Evolutionary conservation across 495 filamentous ascomycete genomes (phyloP).

Genomic region (Hypoxylon perforatum): DNA sequence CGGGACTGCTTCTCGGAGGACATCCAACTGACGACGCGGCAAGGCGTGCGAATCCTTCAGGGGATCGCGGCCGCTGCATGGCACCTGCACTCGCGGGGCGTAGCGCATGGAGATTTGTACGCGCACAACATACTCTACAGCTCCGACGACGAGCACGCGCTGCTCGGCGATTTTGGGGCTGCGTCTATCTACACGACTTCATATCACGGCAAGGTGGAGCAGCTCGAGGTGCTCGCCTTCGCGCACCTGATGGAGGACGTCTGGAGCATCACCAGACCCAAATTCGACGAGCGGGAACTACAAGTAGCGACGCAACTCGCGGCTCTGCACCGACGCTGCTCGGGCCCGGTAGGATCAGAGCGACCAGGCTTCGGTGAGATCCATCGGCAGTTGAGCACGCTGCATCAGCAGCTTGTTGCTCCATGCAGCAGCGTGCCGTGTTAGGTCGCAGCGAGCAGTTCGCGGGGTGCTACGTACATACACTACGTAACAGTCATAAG

Average conservation of each 20-base stretch:
- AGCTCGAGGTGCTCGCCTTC: slow-evolving; percentile 59
- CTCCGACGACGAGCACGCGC: slow-evolving; percentile 48
- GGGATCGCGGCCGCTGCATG: slow-evolving; percentile 52
- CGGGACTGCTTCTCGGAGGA: slow-evolving; percentile 51
- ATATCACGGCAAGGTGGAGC: slow-evolving; percentile 45
- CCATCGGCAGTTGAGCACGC: slow-evolving; percentile 36
- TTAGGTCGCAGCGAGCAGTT: too few relatives aligned
- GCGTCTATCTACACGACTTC: slow-evolving; percentile 54
- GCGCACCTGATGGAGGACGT: slow-evolving; percentile 57
- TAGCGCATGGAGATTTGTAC: slow-evolving; percentile 56
- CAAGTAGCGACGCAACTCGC: slow-evolving; percentile 29
- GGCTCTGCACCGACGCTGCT: slow-evolving; percentile 33
- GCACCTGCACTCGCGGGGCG: slow-evolving; percentile 55
- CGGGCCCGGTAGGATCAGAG: slow-evolving; percentile 20
- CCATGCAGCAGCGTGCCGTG: slow-evolving; percentile 10
- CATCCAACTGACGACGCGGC: slow-evolving; percentile 38
- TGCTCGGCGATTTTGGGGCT: slow-evolving; percentile 58
- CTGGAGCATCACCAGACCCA: slow-evolving; percentile 40
- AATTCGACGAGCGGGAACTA: slow-evolving; percentile 38
- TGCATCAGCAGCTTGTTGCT: slow-evolving; percentile 25
- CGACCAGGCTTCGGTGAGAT: slow-evolving; percentile 36
- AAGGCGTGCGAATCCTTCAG: slow-evolving; percentile 49
- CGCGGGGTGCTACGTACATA: slow-evolving; percentile 26
- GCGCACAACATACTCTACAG: slow-evolving; percentile 59
- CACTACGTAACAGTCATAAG: too few relatives aligned